These are phyloP conservation scores for Anisogramma anomala DNA, from an alignment of 2,329 filamentous ascomycete species.

Conservation along the genomic window DNA sequence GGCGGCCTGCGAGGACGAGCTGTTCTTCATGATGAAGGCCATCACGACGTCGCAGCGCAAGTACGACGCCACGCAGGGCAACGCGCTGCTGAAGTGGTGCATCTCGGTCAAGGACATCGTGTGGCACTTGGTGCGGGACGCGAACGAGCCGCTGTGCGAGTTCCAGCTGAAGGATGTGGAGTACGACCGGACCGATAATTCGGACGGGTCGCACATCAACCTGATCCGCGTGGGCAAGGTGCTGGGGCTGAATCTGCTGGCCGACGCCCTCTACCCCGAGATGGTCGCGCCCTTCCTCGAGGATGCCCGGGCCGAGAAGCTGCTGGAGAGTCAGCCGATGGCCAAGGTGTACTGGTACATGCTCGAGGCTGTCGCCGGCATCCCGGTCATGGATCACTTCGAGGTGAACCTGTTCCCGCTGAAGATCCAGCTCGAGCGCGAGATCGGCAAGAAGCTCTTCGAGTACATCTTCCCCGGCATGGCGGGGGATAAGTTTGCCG, in stretches of 20 bases:
- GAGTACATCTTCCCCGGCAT: conserved; percentile 94
- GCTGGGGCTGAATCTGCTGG: conserved; percentile 77
- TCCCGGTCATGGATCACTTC: conserved; percentile 93
- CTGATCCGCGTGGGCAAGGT: conserved; percentile 79
- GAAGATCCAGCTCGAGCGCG: conserved; percentile 84
- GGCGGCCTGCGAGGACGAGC: conserved; percentile 80
- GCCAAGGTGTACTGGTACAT: conserved; percentile 94
- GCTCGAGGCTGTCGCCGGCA: conserved; percentile 94
- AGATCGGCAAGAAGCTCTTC: conserved; percentile 85
- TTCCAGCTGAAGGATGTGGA: conserved; percentile 83
- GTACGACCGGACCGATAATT: conserved; percentile 93
- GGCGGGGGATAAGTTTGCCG: conserved; percentile 36
- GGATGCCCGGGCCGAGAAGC: conserved; percentile 36
- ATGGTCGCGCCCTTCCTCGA: conserved; percentile 89
- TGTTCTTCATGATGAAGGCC: conserved; percentile 99
- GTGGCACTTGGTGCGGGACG: conserved; percentile 88
- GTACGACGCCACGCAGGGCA: conserved; percentile 63
- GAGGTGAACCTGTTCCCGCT: conserved; percentile 89
- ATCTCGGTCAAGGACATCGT: conserved; percentile 92
- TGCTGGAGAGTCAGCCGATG: conserved; percentile 64
- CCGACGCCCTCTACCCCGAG: conserved; percentile 84
- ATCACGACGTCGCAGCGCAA: conserved; percentile 94
- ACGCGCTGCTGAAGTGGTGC: conserved; percentile 78
- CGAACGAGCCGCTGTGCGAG: conserved; percentile 78
- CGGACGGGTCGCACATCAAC: conserved; percentile 93